A percentile compares a stretch with the other conserved stretches of the same genome.
Evolutionary conservation across 176 grass and related monocot genomes (phyloP).

Genomic region (Microstegium vimineum): DNA sequence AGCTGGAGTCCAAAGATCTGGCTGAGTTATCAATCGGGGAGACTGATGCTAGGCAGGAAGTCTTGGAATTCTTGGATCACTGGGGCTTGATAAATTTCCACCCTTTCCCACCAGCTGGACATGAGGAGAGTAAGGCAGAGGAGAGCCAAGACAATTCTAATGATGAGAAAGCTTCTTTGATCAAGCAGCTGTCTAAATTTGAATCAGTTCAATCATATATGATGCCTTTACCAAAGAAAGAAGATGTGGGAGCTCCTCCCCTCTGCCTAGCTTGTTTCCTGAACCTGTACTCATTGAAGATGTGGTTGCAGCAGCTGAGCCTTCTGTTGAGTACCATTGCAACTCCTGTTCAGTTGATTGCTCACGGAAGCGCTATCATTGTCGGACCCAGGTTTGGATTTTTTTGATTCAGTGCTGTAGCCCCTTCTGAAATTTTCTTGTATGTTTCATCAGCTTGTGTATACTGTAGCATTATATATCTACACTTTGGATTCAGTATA

Average conservation of each 20-base stretch:
- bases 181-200: conserved; percentile 82
- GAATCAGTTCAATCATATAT: conserved; percentile 68
- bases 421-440: conserved; percentile 1
- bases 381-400: conserved; percentile 73
- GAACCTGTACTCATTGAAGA: conserved; percentile 73
- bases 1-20: conserved; percentile 84
- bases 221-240: conserved; percentile 62
- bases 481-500: neutral
- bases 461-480: neutral
- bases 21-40: conserved; percentile 66
- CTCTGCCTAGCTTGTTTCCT: conserved; percentile 51
- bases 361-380: conserved; percentile 87
- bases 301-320: conserved; percentile 53
- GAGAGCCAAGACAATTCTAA: conserved; percentile 35
- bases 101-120: conserved; percentile 63
- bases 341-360: conserved; percentile 98
- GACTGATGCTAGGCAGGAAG: conserved; percentile 62
- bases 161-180: conserved; percentile 42
- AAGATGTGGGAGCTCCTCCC: conserved; percentile 43
- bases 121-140: conserved; percentile 62
- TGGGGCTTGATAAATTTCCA: conserved; percentile 99
- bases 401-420: conserved; percentile 14
- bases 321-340: conserved; percentile 96
- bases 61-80: conserved; percentile 87
- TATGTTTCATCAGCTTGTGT: conserved; percentile 7